These are phyloP conservation scores for Claviceps fusiformis DNA, from an alignment of 2,329 filamentous ascomycete genomes.

Conservation along the genomic window DNA sequence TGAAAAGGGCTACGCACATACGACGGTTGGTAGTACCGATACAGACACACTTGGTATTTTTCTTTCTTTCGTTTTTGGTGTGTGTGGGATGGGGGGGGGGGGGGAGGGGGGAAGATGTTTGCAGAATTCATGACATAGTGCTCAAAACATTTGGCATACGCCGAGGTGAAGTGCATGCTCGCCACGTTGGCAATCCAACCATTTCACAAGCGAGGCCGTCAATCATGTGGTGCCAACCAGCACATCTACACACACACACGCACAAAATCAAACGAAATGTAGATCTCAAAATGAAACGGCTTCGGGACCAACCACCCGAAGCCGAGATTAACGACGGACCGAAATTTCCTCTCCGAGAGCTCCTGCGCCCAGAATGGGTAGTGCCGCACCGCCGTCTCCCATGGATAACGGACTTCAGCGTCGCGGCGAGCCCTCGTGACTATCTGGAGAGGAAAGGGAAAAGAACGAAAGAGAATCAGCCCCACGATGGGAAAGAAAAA, in stretches of 20 bases:
- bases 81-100: no score
- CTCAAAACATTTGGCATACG: no score
- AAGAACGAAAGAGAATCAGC: constrained; percentile 13
- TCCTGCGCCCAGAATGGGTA: constrained; percentile 21
- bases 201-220: neutral
- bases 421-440: constrained; percentile 31
- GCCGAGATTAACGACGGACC: constrained; percentile 47
- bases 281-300: constrained; percentile 47
- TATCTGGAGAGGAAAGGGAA: constrained; percentile 34
- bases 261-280: constrained; percentile 23
- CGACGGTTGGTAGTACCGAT: no score
- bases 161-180: no score
- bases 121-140: no score
- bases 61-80: no score
- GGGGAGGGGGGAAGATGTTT: no score
- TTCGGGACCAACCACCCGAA: constrained; percentile 32
- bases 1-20: no score
- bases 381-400: constrained; percentile 18
- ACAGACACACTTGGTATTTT: no score
- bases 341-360: constrained; percentile 31
- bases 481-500: constrained; percentile 9
- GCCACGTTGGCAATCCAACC: no score
- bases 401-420: constrained; percentile 10
- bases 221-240: no score
- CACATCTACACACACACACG: neutral